Evolutionary conservation across 345 rosid species (phyloP).

Genomic region (Lepidium didymum): DNA sequence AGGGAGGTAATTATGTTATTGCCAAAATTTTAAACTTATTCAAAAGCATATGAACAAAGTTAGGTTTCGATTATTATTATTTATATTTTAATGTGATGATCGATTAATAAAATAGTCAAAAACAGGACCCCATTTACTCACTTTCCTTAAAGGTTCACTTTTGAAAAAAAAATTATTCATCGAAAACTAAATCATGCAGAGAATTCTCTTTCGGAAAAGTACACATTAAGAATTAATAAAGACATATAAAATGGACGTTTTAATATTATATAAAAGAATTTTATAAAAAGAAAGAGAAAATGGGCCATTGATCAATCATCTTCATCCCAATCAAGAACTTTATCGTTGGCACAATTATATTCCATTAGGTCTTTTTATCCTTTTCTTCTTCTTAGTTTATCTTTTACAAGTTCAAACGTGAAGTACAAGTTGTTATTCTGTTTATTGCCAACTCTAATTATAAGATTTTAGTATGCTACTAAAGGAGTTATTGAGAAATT

Average conservation of each 20-base stretch:
- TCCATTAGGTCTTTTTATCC: neutral
- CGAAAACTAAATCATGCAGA: conserved; percentile 1
- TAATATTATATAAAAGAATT: neutral
- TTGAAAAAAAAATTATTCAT: neutral
- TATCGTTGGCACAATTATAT: conserved; percentile 3
- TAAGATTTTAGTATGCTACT: neutral
- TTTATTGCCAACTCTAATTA: neutral
- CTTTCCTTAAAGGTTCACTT: conserved; percentile 17
- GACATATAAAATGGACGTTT: neutral
- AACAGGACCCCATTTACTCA: conserved; percentile 16
- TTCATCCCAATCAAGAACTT: conserved; percentile 21
- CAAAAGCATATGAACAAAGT: conserved; percentile 15
- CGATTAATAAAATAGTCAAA: neutral
- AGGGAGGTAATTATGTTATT: neutral
- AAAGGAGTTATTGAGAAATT: neutral
- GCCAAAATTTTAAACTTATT: conserved; percentile 3
- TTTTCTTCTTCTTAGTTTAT: neutral
- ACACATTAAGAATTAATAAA: neutral
- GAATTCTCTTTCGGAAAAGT: neutral
- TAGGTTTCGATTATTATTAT: neutral
- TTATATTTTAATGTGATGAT: neutral
- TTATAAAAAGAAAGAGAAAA: neutral
- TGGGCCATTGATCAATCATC: conserved; percentile 18
- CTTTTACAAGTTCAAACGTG: no score
- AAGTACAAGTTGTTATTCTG: neutral